Evolutionary conservation across 2,329 filamentous ascomycete genomes (phyloP), one percentile per base, ranked within the genome.

Genomic region (Bipolaris oryzae): DNA sequence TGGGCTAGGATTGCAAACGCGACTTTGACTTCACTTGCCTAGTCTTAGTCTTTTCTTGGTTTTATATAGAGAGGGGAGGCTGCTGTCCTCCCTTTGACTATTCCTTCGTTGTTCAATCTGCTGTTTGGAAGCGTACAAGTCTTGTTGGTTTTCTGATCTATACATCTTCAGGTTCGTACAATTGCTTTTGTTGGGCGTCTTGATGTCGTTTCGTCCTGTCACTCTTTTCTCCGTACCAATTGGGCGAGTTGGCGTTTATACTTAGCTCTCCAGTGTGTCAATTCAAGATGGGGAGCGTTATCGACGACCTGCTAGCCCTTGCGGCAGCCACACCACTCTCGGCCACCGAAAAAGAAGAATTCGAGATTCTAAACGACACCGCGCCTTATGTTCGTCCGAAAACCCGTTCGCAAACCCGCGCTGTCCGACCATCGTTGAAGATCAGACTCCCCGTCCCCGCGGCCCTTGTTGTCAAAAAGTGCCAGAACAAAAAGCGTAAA

Each of bases 401-500:
- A n/a, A 44, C 38, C 6, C 33, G 38, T 13, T 44, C 46, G 25
- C 31, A 38, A 37, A 16, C 31, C 16, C 16, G 11, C 21, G 25
- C 20, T 20, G 9, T 33, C 34, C 50, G 11, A 7, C 9, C n/a
- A 16, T 13, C 28, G 15, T 10, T 47, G 20, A 38, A 43, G 2
- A 18, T 21, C 33, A n/a, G 31, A 11, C 20, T 37, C 25, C 25
- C 41, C 11, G 15, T 42, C 7, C n/a, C 38, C 13, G 33, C 50
- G 2, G 18, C 21, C 2, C 37, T 38, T 39, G 31, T 20, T 23
- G 7, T 39, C 37, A 16, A 38, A 41, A 33, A 51, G 31, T 31
- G 31, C 2, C 23, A 31, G 7, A 58, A 44, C 39, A 65, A 63
- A 33, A 33, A 35, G 23, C 62, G 58, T 31, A 62, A 60, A 13